Conservation (phyloP, 2,329 filamentous ascomycete species). For the Tolypocladium inflatum region DNA sequence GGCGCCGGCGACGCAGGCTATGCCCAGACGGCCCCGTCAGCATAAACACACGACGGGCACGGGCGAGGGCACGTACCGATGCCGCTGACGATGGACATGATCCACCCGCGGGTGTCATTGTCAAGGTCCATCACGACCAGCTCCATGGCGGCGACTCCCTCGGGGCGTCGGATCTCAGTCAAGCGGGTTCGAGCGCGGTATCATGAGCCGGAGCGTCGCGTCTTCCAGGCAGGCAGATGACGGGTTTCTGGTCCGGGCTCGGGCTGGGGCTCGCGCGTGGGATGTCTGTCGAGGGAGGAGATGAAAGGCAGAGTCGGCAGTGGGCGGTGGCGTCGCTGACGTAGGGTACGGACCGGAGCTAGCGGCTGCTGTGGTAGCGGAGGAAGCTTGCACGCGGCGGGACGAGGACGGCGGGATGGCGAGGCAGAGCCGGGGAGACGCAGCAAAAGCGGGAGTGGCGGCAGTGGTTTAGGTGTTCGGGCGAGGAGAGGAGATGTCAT, state of each 20-base stretch:
- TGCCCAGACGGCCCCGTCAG: background rate
- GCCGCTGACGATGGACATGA: conserved; percentile 80
- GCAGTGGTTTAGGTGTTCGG: no score
- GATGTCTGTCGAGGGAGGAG: background rate
- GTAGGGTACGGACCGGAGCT: background rate
- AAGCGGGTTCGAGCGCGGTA: background rate
- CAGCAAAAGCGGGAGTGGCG: no score
- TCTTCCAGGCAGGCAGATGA: background rate
- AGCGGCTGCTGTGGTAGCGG: background rate
- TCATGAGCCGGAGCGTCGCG: background rate
- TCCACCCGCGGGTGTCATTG: conserved; percentile 88
- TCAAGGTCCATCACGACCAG: conserved; percentile 32
- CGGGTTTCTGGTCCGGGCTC: background rate
- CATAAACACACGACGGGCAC: conserved; percentile 1
- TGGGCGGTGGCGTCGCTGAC: background rate
- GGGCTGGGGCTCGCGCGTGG: background rate
- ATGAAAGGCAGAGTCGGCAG: background rate
- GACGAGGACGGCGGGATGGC: background rate
- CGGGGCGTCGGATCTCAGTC: background rate
- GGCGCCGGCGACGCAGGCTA: conserved; percentile 63
- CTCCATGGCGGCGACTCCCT: conserved; percentile 23
- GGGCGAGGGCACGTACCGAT: conserved; percentile 37
- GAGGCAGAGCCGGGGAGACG: no score
- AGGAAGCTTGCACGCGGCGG: background rate
- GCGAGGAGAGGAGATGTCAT: no score